Evolutionary conservation across 2,329 filamentous ascomycete genomes (phyloP).

Genomic region (Talaromyces rugulosus): DNA sequence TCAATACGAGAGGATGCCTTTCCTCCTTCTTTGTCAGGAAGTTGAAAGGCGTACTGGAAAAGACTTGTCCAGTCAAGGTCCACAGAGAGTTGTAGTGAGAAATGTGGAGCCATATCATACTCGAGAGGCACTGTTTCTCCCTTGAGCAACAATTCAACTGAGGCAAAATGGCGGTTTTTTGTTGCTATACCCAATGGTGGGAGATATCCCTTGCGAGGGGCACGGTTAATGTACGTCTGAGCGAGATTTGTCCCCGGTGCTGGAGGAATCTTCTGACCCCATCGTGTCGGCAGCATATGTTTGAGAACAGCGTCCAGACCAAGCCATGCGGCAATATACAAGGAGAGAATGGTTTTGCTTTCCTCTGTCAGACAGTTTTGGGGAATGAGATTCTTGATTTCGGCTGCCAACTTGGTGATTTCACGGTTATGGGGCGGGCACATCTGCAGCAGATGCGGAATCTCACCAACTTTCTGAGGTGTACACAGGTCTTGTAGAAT

Average conservation of each 20-base stretch:
- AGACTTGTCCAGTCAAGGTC: not conserved
- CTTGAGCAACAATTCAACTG: not conserved
- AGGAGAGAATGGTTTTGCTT: not conserved
- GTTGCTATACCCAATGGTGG: not conserved
- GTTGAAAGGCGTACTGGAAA: not conserved
- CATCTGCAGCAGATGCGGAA: not conserved
- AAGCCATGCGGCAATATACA: not conserved
- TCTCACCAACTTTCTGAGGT: not conserved
- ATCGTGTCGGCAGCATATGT: not conserved
- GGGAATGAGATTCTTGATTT: not conserved
- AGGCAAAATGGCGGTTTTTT: not conserved
- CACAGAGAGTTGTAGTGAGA: not conserved
- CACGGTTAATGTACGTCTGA: not conserved
- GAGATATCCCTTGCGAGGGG: not conserved
- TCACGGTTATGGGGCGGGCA: not conserved
- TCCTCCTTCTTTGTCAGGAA: not conserved
- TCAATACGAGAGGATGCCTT: not conserved
- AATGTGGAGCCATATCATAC: not conserved
- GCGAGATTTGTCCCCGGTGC: not conserved
- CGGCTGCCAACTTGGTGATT: not conserved
- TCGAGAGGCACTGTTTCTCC: not conserved
- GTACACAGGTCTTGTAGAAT: not conserved
- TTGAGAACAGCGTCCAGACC: not conserved
- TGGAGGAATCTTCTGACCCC: not conserved
- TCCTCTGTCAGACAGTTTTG: not conserved